These are phyloP conservation scores for Fusarium sp. DNA, from an alignment of 2,329 filamentous ascomycete genomes.

Conservation along the genomic window DNA sequence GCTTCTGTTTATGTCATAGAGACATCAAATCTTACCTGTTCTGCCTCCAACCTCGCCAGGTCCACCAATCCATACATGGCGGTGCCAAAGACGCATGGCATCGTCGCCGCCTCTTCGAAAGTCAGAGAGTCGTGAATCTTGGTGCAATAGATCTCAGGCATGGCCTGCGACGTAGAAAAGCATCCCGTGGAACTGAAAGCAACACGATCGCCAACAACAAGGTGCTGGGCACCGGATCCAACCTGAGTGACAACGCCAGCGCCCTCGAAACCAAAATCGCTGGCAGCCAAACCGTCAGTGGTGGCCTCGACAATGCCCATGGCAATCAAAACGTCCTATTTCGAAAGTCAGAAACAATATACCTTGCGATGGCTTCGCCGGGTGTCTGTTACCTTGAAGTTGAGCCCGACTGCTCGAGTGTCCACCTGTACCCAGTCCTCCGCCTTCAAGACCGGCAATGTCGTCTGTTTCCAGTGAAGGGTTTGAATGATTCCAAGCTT, in stretches of 20 bases:
- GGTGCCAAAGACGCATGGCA: constrained; percentile 47
- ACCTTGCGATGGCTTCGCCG: neutral
- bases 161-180: constrained; percentile 25
- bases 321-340: constrained; percentile 50
- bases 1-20: neutral
- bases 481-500: constrained; percentile 5
- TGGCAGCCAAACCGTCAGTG: constrained; percentile 11
- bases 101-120: constrained; percentile 48
- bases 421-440: constrained; percentile 4
- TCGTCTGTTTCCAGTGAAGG: constrained; percentile 4
- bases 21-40: neutral
- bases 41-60: constrained; percentile 1
- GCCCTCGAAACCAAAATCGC: constrained; percentile 42
- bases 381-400: constrained; percentile 1
- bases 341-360: neutral
- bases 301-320: constrained; percentile 39
- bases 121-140: constrained; percentile 47
- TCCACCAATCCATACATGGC: constrained; percentile 30
- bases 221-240: constrained; percentile 36
- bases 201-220: constrained; percentile 48
- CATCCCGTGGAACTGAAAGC: constrained; percentile 42
- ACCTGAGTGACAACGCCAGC: constrained; percentile 44
- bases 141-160: constrained; percentile 33
- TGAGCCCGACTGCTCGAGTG: constrained; percentile 3
- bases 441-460: neutral